A percentile compares a stretch with the other conserved stretches of the same genome.
Conservation (phyloP, 164 flowering plant genomes). For the Sedum album region DNA sequence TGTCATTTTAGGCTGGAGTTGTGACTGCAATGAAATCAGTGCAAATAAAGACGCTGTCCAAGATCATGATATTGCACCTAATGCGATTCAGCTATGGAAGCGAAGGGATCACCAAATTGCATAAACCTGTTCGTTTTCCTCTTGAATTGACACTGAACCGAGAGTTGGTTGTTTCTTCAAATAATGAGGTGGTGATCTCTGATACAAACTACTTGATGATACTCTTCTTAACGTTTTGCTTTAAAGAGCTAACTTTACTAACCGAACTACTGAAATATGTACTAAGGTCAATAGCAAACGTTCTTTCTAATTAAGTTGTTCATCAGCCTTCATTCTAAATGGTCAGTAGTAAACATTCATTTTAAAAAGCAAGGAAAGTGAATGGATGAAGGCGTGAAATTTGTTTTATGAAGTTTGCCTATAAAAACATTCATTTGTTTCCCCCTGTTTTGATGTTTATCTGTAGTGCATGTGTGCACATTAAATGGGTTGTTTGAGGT, state of each 20-base stretch:
- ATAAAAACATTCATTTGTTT: neutral
- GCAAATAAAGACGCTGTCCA: slow-evolving; percentile 69
- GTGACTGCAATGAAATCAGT: slow-evolving; percentile 82
- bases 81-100: slow-evolving; percentile 90
- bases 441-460: neutral
- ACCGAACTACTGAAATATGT: neutral
- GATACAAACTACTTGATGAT: neutral
- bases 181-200: slow-evolving; percentile 48
- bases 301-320: too few species aligned
- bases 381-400: neutral
- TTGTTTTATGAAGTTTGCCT: neutral
- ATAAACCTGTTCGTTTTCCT: slow-evolving; percentile 78
- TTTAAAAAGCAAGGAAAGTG: too few species aligned
- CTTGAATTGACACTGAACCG: slow-evolving; percentile 66
- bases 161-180: slow-evolving; percentile 63
- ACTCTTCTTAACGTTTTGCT: neutral
- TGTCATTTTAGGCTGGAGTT: slow-evolving; percentile 41
- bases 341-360: too few species aligned
- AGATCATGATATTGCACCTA: slow-evolving; percentile 86
- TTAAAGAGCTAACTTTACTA: neutral
- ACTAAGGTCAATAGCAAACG: neutral
- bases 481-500: neutral
- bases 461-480: neutral
- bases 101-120: slow-evolving; percentile 86
- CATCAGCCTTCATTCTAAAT: too few species aligned